Evolutionary conservation across 495 filamentous ascomycete species (phyloP), one percentile per base, ranked within the genome.

Genomic region (Aspergillus ostianus): DNA sequence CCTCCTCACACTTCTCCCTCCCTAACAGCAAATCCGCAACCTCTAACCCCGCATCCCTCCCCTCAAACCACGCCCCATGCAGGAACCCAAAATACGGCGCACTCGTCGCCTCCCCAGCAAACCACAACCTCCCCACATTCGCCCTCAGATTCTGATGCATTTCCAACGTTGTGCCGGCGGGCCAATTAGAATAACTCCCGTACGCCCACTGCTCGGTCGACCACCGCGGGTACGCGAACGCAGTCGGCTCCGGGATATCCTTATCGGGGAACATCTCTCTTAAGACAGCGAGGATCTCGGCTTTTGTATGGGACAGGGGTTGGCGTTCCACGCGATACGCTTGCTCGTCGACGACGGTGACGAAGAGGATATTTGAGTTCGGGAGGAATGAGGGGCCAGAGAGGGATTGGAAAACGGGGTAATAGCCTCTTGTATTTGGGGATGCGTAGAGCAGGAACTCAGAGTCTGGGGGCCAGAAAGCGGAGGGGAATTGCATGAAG

Each of bases 101-200:
- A 56, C 84, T 88, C 0, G 86, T 89, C 30, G 85, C 83, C 65
- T 91, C 88, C 2, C 88, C 88, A 0, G 88, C 88, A 67, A 89
- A 91, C 71, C 79, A 90, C n/a, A 91, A 67, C 12, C 82, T 69
- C 47, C 80, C 81, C 0, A 87, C 71, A 62, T 88, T 87, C 10
- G 87, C 85, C 4, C 87, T 77, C 48, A 90, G 77, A 61, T 90
- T 90, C 67, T 90, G 84, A 66, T 91, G 88, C 68, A 77, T 83
- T 64, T 89, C 82, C 0, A 89, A 73, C 17, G 81, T 86, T 29
- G 82, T 83, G 2, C 84, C 84, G 0, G 82, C 69, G 0, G 89
- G 88, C 87, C 87, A 91, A 65, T 90, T 90, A 9, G 83, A 85
- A 68, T 90, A 92, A 48, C 80, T 84, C 7, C 89, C 88, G 44